These are phyloP conservation scores for Sphaerosporella brunnea DNA, from an alignment of 495 filamentous ascomycete species.

Conservation along the genomic window DNA sequence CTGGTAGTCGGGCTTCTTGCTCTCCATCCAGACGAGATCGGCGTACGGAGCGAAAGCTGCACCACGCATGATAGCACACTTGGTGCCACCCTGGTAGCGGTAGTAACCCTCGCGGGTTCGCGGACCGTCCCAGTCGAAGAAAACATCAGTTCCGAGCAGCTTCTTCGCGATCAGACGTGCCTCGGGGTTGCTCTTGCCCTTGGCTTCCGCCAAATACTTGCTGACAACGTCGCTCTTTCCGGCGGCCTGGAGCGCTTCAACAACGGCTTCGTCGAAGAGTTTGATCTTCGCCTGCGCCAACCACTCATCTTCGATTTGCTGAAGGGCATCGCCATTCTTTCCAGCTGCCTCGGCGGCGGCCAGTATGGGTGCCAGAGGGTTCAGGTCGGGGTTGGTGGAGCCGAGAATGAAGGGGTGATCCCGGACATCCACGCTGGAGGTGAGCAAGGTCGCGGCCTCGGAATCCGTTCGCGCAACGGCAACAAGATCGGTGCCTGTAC, in stretches of 20 bases:
- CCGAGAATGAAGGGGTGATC: slow-evolving; percentile 91
- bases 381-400: slow-evolving; percentile 64
- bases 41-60: slow-evolving; percentile 85
- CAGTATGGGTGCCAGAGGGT: slow-evolving; percentile 84
- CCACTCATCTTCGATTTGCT: slow-evolving; percentile 89
- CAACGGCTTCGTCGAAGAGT: slow-evolving; percentile 76
- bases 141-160: slow-evolving; percentile 62
- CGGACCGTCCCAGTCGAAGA: slow-evolving; percentile 85
- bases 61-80: slow-evolving; percentile 80
- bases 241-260: slow-evolving; percentile 53
- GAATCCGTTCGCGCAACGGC: slow-evolving; percentile 90
- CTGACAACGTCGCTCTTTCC: slow-evolving; percentile 50
- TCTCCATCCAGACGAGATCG: slow-evolving; percentile 98
- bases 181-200: slow-evolving; percentile 76
- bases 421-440: slow-evolving; percentile 81
- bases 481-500: slow-evolving; percentile 55
- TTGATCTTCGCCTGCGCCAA: slow-evolving; percentile 64
- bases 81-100: slow-evolving; percentile 73
- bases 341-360: slow-evolving; percentile 63
- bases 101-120: slow-evolving; percentile 91
- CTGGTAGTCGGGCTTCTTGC: slow-evolving; percentile 76
- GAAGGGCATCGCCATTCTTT: slow-evolving; percentile 62
- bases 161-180: slow-evolving; percentile 66
- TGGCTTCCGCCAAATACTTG: slow-evolving; percentile 44
- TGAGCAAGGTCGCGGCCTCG: slow-evolving; percentile 93